Base-by-base conservation (phyloP, 1,284 basidiomycete species). In the Stygiomarasmius scandens region DNA sequence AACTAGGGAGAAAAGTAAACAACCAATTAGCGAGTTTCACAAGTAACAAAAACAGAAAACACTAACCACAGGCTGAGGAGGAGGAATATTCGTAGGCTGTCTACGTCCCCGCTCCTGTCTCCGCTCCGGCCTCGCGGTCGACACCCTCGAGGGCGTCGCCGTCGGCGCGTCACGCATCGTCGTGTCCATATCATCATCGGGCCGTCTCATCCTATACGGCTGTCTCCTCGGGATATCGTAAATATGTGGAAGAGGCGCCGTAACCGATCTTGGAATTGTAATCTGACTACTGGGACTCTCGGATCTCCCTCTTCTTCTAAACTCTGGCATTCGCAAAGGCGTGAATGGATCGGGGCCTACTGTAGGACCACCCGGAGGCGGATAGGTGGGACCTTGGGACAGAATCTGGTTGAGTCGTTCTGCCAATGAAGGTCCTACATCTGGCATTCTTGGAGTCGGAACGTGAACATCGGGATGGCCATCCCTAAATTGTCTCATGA, bases 251-350 rank as follows among this genome's bases (percentile, higher is more conserved):
- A 41, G 20, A 9, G 59, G 59, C 6, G 29, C 47, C 19, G 59
- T 54, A 1, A 16, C 27, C 14, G 52, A 12, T 24, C 55, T 12
- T 24, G 57, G 51, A 24, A 58, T 25, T 32, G 32, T 32, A 52
- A 23, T 8, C 12, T 16, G 16, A 38, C 24, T 34, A 71, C 67
- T 41, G 0, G 77, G 81, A 55, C 78, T 82, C 3, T 73, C 64
- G 50, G 81, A 82, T 29, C 79, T 74, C 24, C 76, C 78, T 19
- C 38, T 41, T 38, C 81, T 69, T 2, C 71, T 46, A 16, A 52
- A 61, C 23, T 67, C 56, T 12, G 47, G 56, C 27, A 58, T 58
- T 36, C 53, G 48, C 27, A 63, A 58, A 11, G 56, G 56, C 20
- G 43, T 53, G 4, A 63, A 38, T 16, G 61, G 52, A 6, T 60